Percentiles rank a stretch among this genome's conserved stretches.
These are phyloP conservation scores for Phytophthora rubi DNA, from an alignment of 352 stramenopile genomes.

Conservation along the genomic window DNA sequence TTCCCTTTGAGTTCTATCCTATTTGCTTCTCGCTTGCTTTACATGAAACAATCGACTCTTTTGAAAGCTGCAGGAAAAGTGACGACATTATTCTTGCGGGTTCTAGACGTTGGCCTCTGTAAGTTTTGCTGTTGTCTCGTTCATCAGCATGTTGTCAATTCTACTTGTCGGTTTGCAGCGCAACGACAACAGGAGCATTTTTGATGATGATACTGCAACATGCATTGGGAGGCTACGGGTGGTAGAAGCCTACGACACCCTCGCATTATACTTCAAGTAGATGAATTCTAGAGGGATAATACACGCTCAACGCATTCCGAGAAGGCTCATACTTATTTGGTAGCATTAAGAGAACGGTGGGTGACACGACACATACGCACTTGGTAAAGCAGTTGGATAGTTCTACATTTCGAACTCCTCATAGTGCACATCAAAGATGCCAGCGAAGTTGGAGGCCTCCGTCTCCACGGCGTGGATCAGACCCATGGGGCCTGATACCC, in stretches of 20 bases:
- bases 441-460: constrained; percentile 75
- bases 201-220: neutral
- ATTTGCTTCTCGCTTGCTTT: neutral
- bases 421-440: constrained; percentile 90
- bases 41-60: too few relatives aligned
- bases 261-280: neutral
- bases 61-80: neutral
- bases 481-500: constrained; percentile 84
- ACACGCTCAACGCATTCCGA: constrained; percentile 8
- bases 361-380: constrained; percentile 37
- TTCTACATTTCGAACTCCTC: constrained; percentile 91
- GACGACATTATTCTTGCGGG: too few relatives aligned
- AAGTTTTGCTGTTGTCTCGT: too few relatives aligned
- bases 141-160: too few relatives aligned
- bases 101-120: too few relatives aligned
- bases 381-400: constrained; percentile 27
- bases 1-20: constrained; percentile 16
- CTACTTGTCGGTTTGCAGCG: too few relatives aligned
- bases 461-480: constrained; percentile 81
- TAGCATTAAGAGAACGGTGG: constrained; percentile 28
- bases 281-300: constrained; percentile 8
- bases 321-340: constrained; percentile 36
- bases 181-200: too few relatives aligned
- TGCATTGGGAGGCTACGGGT: neutral
- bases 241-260: neutral